These are phyloP conservation scores for Boletus patriciae DNA, from an alignment of 768 basidiomycete species.

Conservation along the genomic window DNA sequence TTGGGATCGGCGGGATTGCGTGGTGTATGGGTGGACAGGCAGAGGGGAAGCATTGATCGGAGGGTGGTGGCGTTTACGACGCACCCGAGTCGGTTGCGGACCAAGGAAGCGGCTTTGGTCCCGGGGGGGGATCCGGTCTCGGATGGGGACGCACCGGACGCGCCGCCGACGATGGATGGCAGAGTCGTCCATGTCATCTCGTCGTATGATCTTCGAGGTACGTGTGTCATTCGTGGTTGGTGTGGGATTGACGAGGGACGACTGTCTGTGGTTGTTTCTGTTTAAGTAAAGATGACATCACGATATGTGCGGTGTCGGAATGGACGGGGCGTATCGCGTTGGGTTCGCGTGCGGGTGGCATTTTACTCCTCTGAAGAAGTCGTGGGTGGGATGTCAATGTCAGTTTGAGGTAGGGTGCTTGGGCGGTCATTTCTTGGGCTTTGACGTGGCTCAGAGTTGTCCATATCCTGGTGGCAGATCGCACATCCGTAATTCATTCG, in stretches of 20 bases:
- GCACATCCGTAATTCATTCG: no score
- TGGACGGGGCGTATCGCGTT: constrained; percentile 43
- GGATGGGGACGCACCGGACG: not conserved
- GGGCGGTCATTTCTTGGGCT: no score
- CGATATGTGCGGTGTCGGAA: constrained; percentile 47
- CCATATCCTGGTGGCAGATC: no score
- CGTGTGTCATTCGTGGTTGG: not conserved
- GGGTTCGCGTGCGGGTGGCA: constrained; percentile 41
- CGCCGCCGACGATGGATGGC: constrained; percentile 10
- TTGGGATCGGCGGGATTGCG: constrained; percentile 23
- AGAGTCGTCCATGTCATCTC: constrained; percentile 15
- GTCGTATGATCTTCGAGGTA: constrained; percentile 34
- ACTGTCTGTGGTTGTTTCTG: not conserved
- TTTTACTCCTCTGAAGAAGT: constrained; percentile 16
- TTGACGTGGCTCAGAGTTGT: no score
- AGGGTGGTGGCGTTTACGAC: constrained; percentile 27
- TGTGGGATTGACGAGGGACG: not conserved
- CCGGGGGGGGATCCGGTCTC: not conserved
- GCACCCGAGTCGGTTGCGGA: constrained; percentile 6
- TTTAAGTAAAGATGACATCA: constrained; percentile 46
- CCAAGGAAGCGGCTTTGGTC: not conserved
- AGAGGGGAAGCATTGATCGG: constrained; percentile 15
- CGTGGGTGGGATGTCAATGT: not conserved
- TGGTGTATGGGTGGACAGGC: constrained; percentile 26
- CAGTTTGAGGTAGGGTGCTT: no score